A percentile compares a stretch with the other conserved stretches of the same genome.
Evolutionary conservation across 1,284 basidiomycete species (phyloP).

Genomic region (Pholiota adiposa): DNA sequence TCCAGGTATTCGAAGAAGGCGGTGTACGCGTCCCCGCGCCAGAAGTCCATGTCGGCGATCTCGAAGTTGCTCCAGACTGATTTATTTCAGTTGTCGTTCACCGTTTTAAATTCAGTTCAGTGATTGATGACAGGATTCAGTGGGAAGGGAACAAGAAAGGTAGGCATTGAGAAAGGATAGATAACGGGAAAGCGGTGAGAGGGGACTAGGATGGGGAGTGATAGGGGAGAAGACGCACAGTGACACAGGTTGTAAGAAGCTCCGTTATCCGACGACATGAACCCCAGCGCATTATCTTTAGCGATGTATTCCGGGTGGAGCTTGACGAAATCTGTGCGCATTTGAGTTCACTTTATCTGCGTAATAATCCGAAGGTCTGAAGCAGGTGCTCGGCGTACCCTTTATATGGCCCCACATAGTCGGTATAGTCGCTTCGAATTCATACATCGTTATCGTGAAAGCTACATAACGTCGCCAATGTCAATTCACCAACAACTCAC

Average conservation of each 20-base stretch:
- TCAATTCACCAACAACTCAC: too few species aligned
- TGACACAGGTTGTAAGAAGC: constrained; percentile 76
- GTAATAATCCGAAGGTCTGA: too few species aligned
- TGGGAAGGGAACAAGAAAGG: too few species aligned
- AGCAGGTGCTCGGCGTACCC: constrained; percentile 38
- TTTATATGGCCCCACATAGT: constrained; percentile 74
- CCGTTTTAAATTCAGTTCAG: too few species aligned
- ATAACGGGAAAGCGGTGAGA: too few species aligned
- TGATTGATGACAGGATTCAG: too few species aligned
- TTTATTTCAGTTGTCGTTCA: too few species aligned
- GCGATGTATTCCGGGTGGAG: constrained; percentile 66
- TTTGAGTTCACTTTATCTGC: neutral
- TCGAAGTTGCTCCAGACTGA: constrained; percentile 81
- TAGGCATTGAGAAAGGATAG: too few species aligned
- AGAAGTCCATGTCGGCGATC: constrained; percentile 70
- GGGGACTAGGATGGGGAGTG: too few species aligned
- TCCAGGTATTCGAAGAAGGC: constrained; percentile 80
- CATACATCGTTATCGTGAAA: constrained; percentile 80
- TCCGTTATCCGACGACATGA: constrained; percentile 69
- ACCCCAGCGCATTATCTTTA: constrained; percentile 69
- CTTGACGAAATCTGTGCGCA: constrained; percentile 59
- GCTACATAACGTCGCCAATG: constrained; percentile 23
- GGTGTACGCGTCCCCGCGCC: constrained; percentile 65
- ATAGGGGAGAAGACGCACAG: constrained; percentile 46
- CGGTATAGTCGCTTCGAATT: constrained; percentile 75